Conservation (phyloP, 345 rosid species). For the Aquilaria yunnanensis region DNA sequence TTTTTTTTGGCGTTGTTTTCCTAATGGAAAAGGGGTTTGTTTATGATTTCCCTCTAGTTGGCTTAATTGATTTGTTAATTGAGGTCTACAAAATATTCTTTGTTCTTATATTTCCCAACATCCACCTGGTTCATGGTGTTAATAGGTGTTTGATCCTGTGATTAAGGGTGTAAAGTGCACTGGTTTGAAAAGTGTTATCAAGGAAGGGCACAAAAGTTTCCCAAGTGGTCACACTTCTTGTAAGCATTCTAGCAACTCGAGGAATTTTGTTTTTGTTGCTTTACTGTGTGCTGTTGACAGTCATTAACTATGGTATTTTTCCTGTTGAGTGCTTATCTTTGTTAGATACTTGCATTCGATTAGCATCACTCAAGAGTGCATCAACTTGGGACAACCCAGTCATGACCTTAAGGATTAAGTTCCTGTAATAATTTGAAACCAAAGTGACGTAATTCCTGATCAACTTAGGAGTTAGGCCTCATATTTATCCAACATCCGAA, state of each 20-base stretch:
- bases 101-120: constrained; percentile 6
- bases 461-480: too few species aligned
- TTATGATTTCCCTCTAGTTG: neutral
- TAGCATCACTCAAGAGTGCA: too few species aligned
- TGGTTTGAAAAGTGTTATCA: constrained; percentile 60
- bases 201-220: constrained; percentile 94
- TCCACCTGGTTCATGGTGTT: constrained; percentile 13
- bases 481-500: too few species aligned
- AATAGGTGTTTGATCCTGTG: constrained; percentile 52
- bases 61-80: neutral
- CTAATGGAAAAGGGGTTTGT: constrained; percentile 79
- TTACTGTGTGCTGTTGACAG: constrained; percentile 4
- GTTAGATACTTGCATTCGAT: too few species aligned
- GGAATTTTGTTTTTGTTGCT: neutral
- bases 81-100: neutral
- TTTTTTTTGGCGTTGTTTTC: constrained; percentile 97
- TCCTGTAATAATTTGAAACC: too few species aligned
- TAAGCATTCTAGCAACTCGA: constrained; percentile 29
- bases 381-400: too few species aligned
- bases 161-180: constrained; percentile 66
- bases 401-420: too few species aligned
- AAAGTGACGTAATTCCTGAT: too few species aligned
- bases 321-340: neutral
- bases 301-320: too few species aligned
- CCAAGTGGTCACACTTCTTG: constrained; percentile 97